Percentiles rank a stretch among this genome's conserved stretches.
Evolutionary conservation across 495 filamentous ascomycete species (phyloP).

Genomic region (Hypoxylon crocopeplum): DNA sequence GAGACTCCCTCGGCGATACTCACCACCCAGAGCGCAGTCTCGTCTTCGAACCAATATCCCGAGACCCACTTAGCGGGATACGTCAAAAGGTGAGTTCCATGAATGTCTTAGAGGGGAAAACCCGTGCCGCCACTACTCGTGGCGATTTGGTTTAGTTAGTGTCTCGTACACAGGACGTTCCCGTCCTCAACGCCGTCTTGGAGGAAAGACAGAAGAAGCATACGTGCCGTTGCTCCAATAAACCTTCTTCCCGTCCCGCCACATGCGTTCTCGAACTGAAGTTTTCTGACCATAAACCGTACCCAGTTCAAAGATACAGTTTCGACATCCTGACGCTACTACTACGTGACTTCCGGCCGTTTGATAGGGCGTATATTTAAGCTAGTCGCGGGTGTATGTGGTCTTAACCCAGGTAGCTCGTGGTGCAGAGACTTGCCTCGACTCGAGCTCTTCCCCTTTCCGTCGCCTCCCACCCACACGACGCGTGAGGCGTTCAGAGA

Average conservation of each 20-base stretch:
- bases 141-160: conserved; percentile 17
- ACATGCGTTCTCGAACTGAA: conserved; percentile 8
- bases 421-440: conserved; percentile 22
- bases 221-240: conserved; percentile 7
- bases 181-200: neutral
- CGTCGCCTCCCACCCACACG: neutral
- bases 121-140: conserved; percentile 17
- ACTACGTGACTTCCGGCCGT: conserved; percentile 8
- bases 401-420: conserved; percentile 5
- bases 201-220: conserved; percentile 1
- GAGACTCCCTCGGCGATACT: conserved; percentile 17
- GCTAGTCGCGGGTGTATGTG: conserved; percentile 4
- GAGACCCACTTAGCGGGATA: conserved; percentile 26
- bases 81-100: conserved; percentile 20
- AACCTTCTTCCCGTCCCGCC: conserved; percentile 10
- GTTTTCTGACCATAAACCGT: conserved; percentile 34
- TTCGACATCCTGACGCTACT: conserved; percentile 37
- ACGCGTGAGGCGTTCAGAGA: neutral
- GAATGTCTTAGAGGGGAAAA: conserved; percentile 24
- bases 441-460: conserved; percentile 15
- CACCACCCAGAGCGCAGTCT: conserved; percentile 9
- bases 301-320: conserved; percentile 29
- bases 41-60: conserved; percentile 17
- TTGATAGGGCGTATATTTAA: conserved; percentile 10
- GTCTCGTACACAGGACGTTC: conserved; percentile 13